phyloP scores from a whole-genome alignment of 2,329 filamentous ascomycete genomes.

The Beauveria sp. region DNA sequence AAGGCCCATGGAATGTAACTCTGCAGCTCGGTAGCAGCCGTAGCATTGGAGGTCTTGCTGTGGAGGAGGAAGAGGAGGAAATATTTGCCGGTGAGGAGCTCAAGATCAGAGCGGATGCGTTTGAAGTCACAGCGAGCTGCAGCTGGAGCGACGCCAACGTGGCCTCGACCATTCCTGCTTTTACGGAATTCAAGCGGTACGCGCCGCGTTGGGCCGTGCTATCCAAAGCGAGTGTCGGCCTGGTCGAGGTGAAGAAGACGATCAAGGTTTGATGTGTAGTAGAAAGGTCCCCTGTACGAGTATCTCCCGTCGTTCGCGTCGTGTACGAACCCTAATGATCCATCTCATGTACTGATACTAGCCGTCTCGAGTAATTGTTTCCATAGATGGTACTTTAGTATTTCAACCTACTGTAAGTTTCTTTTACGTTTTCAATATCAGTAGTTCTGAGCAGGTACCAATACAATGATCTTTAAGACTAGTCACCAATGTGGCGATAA shows the following conservation, averaged over 20 bases:
- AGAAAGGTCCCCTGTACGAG: background rate
- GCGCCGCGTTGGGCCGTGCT: constrained; percentile 73
- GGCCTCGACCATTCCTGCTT: constrained; percentile 65
- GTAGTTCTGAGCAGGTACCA: too few relatives aligned
- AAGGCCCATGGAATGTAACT: constrained; percentile 62
- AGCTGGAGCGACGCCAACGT: constrained; percentile 82
- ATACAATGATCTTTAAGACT: too few relatives aligned
- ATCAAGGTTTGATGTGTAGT: constrained; percentile 44
- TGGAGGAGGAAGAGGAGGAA: background rate
- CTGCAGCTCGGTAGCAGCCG: constrained; percentile 18
- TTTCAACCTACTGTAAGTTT: background rate
- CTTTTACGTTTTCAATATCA: background rate
- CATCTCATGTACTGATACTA: background rate
- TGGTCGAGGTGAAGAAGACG: constrained; percentile 71
- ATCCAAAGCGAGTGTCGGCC: constrained; percentile 66
- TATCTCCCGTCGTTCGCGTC: background rate
- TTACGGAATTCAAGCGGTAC: constrained; percentile 71
- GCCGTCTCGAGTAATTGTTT: background rate
- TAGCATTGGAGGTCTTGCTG: background rate
- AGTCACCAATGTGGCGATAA: too few relatives aligned
- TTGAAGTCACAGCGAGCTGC: constrained; percentile 65
- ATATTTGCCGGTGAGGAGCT: background rate
- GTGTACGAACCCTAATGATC: background rate
- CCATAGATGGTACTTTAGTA: background rate
- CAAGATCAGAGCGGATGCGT: constrained; percentile 14